Conservation (phyloP, 805 yeast species). For the Starmerella sirachaensis region DNA sequence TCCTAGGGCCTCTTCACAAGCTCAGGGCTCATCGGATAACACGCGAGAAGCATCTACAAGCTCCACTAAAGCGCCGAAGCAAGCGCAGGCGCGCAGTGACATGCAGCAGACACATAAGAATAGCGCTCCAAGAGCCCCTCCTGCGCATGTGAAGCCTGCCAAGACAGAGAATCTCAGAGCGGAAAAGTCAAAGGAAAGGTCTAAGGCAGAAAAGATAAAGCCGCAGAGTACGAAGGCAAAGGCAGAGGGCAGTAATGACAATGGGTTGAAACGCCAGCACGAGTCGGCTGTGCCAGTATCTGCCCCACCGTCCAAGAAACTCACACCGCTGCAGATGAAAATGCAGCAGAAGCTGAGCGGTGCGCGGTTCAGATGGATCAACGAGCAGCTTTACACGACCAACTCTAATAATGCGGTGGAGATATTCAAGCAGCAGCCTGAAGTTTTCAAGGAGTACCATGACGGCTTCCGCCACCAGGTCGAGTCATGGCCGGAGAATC, state of each 20-base stretch:
- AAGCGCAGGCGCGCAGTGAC: not conserved
- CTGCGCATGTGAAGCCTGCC: not conserved
- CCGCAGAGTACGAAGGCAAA: slow-evolving; percentile 1
- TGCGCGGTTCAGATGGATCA: slow-evolving; percentile 94
- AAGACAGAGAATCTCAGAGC: too few relatives aligned
- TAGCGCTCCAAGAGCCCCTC: not conserved
- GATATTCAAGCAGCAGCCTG: slow-evolving; percentile 69
- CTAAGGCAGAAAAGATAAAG: not conserved
- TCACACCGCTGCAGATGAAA: slow-evolving; percentile 84
- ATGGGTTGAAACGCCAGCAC: not conserved
- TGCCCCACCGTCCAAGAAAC: slow-evolving; percentile 26
- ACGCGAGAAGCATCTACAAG: too few relatives aligned
- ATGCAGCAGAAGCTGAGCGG: slow-evolving; percentile 94
- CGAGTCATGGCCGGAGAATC: slow-evolving; percentile 96
- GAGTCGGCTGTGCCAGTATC: not conserved
- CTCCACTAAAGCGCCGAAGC: not conserved
- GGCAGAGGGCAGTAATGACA: slow-evolving; percentile 8
- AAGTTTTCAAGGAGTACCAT: slow-evolving; percentile 85
- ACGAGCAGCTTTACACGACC: slow-evolving; percentile 88
- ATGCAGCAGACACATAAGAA: not conserved
- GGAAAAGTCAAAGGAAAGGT: not conserved
- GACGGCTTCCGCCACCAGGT: slow-evolving; percentile 93
- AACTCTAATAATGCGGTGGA: slow-evolving; percentile 64
- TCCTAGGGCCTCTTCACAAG: too few relatives aligned
- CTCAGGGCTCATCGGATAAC: too few relatives aligned